Conservation (phyloP, 1,284 basidiomycete species). For the Ganoderma sp. region DNA sequence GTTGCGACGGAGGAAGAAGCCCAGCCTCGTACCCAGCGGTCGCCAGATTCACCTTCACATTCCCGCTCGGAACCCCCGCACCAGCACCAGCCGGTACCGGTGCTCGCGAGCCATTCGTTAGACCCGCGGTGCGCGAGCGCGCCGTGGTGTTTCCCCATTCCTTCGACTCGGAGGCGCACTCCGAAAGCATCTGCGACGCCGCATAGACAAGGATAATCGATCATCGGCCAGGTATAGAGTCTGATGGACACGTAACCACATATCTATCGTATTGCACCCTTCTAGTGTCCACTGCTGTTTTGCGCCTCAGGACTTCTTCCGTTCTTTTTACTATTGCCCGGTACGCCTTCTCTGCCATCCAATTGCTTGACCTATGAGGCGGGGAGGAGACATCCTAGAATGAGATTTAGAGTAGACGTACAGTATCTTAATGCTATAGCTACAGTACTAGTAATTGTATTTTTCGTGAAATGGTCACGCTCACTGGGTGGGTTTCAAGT, state of each 20-base stretch:
- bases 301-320: no score
- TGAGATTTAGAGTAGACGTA: conserved; percentile 22
- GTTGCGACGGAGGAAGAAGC: neutral
- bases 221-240: neutral
- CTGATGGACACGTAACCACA: neutral
- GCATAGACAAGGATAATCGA: neutral
- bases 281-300: neutral
- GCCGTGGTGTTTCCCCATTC: conserved; percentile 26
- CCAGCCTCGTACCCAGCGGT: neutral
- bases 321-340: neutral
- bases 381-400: neutral
- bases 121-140: conserved; percentile 25
- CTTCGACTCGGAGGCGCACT: conserved; percentile 9
- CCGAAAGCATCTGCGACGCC: neutral
- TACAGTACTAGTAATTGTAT: no score
- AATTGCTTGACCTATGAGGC: neutral
- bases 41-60: neutral
- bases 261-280: neutral
- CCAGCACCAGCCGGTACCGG: conserved; percentile 10
- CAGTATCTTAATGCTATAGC: conserved; percentile 20
- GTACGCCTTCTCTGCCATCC: no score
- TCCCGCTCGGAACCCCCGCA: neutral
- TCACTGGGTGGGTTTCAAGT: neutral
- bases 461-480: neutral
- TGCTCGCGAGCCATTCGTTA: conserved; percentile 29